A percentile compares a stretch with the other conserved stretches of the same genome.
Evolutionary conservation across 129 eudicot species (phyloP).

Genomic region (Heracleum sosnowskyi): DNA sequence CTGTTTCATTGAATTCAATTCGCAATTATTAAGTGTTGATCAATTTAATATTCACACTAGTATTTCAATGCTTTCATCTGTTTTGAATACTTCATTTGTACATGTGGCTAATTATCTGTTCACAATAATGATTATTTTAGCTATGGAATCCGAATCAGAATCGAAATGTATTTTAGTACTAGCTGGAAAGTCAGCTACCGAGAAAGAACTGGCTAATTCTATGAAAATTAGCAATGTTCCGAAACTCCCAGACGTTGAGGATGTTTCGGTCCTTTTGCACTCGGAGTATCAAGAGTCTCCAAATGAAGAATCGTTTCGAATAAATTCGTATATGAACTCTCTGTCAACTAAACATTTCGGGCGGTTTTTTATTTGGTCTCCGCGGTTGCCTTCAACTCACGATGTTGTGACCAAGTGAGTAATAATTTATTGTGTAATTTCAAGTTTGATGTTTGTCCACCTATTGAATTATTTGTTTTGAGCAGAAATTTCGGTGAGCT

Average conservation of each 20-base stretch:
- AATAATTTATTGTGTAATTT: neutral
- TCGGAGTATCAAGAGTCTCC: constrained; percentile 27
- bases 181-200: constrained; percentile 54
- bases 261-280: constrained; percentile 28
- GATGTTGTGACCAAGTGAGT: constrained; percentile 81
- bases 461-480: constrained; percentile 13
- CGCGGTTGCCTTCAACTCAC: constrained; percentile 71
- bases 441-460: constrained; percentile 8
- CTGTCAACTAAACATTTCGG: constrained; percentile 58
- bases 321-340: constrained; percentile 37
- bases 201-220: constrained; percentile 43
- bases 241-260: constrained; percentile 46
- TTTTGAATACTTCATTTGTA: neutral
- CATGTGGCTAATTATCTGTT: neutral
- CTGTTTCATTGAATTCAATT: neutral
- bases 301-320: constrained; percentile 27
- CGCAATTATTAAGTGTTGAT: too few relatives aligned
- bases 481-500: constrained; percentile 70
- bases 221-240: constrained; percentile 36
- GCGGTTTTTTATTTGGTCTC: constrained; percentile 71
- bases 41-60: neutral
- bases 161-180: constrained; percentile 36
- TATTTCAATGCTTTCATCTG: neutral
- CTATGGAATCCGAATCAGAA: constrained; percentile 53
- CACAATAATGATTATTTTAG: constrained; percentile 11